Evolutionary conservation across 2,329 filamentous ascomycete genomes (phyloP).

Genomic region (Colletotrichum sp.): DNA sequence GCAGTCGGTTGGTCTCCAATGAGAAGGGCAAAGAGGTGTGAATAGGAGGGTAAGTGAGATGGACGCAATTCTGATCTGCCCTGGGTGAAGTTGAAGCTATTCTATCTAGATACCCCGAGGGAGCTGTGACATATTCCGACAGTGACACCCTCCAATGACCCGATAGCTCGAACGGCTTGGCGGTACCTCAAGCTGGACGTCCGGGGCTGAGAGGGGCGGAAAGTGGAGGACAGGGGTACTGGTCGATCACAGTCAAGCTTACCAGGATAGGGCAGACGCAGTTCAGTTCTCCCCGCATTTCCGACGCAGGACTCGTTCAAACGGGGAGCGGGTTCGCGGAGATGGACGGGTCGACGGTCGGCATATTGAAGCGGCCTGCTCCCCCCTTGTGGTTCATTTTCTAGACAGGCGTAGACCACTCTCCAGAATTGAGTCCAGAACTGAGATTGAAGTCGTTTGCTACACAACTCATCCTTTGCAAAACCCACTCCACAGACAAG

Average conservation of each 20-base stretch:
- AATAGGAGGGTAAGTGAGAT: background rate
- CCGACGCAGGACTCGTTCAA: background rate
- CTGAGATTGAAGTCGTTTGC: background rate
- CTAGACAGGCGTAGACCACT: background rate
- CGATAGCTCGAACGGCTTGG: background rate
- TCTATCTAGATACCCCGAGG: background rate
- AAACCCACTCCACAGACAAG: background rate
- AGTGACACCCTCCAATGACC: background rate
- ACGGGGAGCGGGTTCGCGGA: background rate
- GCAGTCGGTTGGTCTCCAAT: background rate
- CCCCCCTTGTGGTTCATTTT: background rate
- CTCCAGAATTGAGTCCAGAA: background rate
- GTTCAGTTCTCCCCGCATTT: background rate
- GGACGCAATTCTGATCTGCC: background rate
- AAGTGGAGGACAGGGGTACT: conserved; percentile 15
- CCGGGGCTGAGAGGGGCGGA: background rate
- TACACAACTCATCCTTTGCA: background rate
- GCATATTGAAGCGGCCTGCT: conserved; percentile 11
- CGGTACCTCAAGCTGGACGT: background rate
- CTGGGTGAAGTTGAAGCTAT: background rate
- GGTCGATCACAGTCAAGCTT: background rate
- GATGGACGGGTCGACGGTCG: background rate
- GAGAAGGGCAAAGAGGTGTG: background rate
- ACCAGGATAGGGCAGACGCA: background rate
- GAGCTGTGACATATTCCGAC: background rate